Conservation (phyloP, 306 rosid genomes). For the Lithocarpus polystachyus region DNA sequence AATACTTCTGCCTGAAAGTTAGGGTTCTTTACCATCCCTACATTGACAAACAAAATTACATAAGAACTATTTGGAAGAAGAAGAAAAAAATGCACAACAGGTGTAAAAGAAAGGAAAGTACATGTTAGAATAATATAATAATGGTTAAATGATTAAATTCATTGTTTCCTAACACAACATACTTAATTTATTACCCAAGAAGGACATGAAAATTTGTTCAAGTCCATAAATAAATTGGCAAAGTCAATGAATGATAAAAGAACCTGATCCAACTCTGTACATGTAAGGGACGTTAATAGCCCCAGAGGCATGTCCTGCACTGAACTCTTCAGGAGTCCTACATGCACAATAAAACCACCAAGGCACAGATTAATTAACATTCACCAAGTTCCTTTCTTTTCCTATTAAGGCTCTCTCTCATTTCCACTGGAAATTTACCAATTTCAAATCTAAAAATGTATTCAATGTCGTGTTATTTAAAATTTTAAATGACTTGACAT, state of each 20-base stretch:
- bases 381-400: background rate
- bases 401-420: background rate
- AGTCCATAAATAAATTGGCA: background rate
- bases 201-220: background rate
- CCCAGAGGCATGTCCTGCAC: slow-evolving; percentile 63
- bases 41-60: slow-evolving; percentile 1
- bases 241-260: background rate
- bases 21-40: slow-evolving; percentile 73
- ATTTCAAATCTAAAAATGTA: no score
- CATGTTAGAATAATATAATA: no score
- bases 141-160: no score
- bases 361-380: background rate
- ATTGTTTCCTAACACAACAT: background rate
- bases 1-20: slow-evolving; percentile 58
- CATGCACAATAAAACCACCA: background rate
- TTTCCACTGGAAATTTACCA: no score
- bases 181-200: background rate
- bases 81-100: background rate
- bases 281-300: slow-evolving; percentile 79
- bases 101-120: background rate
- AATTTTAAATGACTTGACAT: no score
- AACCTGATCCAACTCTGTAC: slow-evolving; percentile 82
- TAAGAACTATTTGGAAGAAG: background rate
- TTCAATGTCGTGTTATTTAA: no score
- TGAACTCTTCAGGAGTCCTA: slow-evolving; percentile 79